Base-by-base conservation (phyloP, 208 protist genomes). In the Strigomonas culicis region DNA sequence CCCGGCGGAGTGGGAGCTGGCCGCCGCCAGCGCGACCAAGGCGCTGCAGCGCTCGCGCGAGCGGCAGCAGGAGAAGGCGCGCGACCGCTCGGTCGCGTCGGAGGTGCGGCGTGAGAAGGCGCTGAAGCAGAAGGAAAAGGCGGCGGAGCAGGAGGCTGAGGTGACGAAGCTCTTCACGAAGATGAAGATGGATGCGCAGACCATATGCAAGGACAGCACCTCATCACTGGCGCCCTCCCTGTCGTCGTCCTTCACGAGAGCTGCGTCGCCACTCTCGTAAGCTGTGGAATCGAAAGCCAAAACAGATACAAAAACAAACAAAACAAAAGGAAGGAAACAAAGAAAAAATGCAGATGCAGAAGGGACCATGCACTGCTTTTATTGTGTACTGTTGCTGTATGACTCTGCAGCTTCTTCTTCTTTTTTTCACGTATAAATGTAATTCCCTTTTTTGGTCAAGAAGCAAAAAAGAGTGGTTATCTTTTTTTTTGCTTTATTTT, bases 1-100 rank as follows among this genome's bases (percentile, higher is more conserved):
- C 30, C 46, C 44, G 22, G 66, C 57, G 25, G 47, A 34, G 15
- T 57, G 43, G 65, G 50, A 58, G 0, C 60, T 63, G 22, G 55
- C 52, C 13, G 59, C 60, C 31, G n/a, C 41, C 7, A 51, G 55
- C 43, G 59, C 74, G 17, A 57, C 68, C 15, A 68, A 51, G 19
- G 34, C 44, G 4, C 58, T 74, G 22, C 51, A 70, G 21, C 51
- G 75, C 28, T 60, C 57, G 41, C 69, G 77, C 19, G 62, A 62
- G 63, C 68, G 56, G 52, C 56, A n/a, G 66, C 63, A 52, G 56
- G 59, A 19, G 53, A 76, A 67, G 59, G 59, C 69, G 36, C 28
- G 0, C 51, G 57, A 63, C 13, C 61, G 72, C 47, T 39, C 34
- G 7, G 34, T 10, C 34, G 34, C 34, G 34, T 39, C 34, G 7